Base-by-base conservation (phyloP, 345 rosid species). In the Reutealis trisperma region DNA sequence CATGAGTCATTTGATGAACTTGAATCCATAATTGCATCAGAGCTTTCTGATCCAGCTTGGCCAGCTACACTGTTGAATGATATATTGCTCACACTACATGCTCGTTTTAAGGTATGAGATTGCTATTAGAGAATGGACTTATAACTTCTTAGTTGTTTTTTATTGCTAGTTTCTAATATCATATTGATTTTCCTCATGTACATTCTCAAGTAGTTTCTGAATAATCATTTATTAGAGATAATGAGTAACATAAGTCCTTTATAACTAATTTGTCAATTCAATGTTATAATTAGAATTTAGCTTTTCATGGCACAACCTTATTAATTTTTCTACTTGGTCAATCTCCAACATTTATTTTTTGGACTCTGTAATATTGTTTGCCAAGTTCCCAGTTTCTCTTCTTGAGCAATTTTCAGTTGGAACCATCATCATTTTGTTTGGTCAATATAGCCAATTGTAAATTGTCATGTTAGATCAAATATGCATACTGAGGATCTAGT, bases 31-130 rank as follows among this genome's bases (percentile, higher is more conserved):
- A 96, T 96, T 79, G 99, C 97, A 72, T 93, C 98, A 7, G 99
- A 96, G 87, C 98, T 96, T 78, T 92, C 99, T 74, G 99, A 96
- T 89, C 99, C 99, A 65, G 85, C 90, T 60, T 96, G 99, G 99
- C 90, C 99, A 37, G 94, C 98, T 72, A 74, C 98, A 32, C 86
- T 96, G 55, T 84, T 96, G 88, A 96, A 96, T 85, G 99, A 96
- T 83, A 84, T 96, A 83, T 84, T 96, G 86, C 94, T 96, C 54
- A 96, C 98, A 75, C 85, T 96, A 88, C 99, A 96, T 91, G 99
- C 99, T 85, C 99, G 99, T 76, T 96, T 96, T 83, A 96, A 94
- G 98, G 99, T 93, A 85, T 62, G 82, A 49, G 27, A 69, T 77
- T 22, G 62, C 47, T 64, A 18, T 64, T 15, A 37, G 22, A 45